Evolutionary conservation across 2,329 filamentous ascomycete genomes (phyloP).

Genomic region (Fusarium palustre): DNA sequence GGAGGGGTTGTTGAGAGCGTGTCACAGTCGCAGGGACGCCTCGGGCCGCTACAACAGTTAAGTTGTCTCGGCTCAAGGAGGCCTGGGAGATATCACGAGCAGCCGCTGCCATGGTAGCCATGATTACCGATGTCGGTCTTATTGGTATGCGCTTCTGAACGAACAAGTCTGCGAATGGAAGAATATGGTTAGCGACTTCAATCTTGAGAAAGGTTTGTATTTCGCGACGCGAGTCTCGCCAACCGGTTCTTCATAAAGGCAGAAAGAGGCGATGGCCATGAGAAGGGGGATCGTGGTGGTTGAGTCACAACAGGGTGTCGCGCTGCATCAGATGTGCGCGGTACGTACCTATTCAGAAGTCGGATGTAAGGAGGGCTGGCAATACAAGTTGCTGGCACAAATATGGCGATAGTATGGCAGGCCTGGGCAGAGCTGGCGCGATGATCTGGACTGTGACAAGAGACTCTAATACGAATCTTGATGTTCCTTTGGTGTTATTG

Average conservation of each 20-base stretch:
- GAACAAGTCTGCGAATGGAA: conserved; percentile 54
- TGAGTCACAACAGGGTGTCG: conserved; percentile 41
- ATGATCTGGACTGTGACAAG: conserved; percentile 71
- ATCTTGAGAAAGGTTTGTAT: conserved; percentile 4
- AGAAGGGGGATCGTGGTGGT: conserved; percentile 26
- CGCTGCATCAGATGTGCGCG: conserved; percentile 13
- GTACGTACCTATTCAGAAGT: conserved; percentile 53
- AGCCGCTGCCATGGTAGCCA: conserved; percentile 75
- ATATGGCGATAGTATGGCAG: conserved; percentile 47
- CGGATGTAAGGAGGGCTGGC: conserved; percentile 44
- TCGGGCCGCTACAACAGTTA: conserved; percentile 77
- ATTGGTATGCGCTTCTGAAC: conserved; percentile 59
- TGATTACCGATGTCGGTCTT: conserved; percentile 58
- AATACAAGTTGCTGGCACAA: conserved; percentile 44
- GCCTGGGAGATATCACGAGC: conserved; percentile 75
- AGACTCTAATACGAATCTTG: conserved; percentile 66
- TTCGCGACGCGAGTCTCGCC: conserved; percentile 27
- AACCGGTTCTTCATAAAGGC: neutral
- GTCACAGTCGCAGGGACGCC: conserved; percentile 71
- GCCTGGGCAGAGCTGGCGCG: conserved; percentile 62
- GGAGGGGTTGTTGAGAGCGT: conserved; percentile 73
- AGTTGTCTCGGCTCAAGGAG: conserved; percentile 74
- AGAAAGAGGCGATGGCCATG: conserved; percentile 27
- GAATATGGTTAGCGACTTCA: conserved; percentile 33
- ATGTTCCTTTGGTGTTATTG: conserved; percentile 63